Conservation (phyloP, 805 yeast genomes). For the Millerago galiae region DNA sequence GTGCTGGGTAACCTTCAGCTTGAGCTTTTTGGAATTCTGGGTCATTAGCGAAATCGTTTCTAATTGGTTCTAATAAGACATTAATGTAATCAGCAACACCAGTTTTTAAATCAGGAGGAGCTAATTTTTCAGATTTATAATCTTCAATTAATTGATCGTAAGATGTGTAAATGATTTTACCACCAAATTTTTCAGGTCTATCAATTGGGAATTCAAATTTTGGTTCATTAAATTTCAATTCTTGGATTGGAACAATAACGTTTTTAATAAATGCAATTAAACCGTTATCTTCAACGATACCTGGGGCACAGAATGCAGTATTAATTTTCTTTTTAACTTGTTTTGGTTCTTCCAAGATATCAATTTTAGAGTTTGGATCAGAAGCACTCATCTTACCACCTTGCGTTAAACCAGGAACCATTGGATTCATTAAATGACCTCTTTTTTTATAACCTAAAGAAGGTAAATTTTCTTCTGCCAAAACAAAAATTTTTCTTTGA, state of each 20-base stretch:
- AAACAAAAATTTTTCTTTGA: constrained; percentile 94
- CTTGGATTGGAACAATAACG: constrained; percentile 82
- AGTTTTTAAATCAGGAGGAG: constrained; percentile 89
- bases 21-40: constrained; percentile 72
- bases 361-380: constrained; percentile 97
- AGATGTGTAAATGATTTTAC: constrained; percentile 68
- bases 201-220: constrained; percentile 64
- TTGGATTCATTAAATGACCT: constrained; percentile 97
- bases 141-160: constrained; percentile 67
- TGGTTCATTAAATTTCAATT: constrained; percentile 47
- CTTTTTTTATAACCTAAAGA: constrained; percentile 90
- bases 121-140: constrained; percentile 63
- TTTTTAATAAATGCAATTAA: constrained; percentile 77
- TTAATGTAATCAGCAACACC: constrained; percentile 89
- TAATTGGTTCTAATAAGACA: constrained; percentile 75
- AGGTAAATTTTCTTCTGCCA: constrained; percentile 92
- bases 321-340: constrained; percentile 83
- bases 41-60: constrained; percentile 54
- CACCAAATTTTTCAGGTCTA: constrained; percentile 97
- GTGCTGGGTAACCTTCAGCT: constrained; percentile 80
- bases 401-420: constrained; percentile 96
- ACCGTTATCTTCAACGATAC: constrained; percentile 87
- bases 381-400: constrained; percentile 99
- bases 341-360: constrained; percentile 84
- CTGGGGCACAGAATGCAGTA: constrained; percentile 94